Percentiles rank a stretch among this genome's conserved stretches.
These are phyloP conservation scores for Penicillium psychrofluorescens DNA, from an alignment of 495 filamentous ascomycete genomes.

Conservation along the genomic window DNA sequence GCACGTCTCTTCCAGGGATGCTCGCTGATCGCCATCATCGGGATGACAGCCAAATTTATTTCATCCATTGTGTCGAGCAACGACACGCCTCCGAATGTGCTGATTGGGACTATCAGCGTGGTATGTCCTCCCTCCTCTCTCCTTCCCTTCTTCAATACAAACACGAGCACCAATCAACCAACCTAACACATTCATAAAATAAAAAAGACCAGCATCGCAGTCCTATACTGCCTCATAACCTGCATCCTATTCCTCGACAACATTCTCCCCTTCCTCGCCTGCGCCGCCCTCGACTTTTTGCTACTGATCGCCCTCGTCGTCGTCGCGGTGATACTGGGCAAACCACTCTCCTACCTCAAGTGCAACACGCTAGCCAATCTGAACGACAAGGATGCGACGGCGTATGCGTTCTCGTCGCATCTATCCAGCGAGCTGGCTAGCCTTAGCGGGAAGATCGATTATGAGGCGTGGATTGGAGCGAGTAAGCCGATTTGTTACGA, in stretches of 20 bases:
- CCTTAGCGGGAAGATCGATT: slow-evolving; percentile 41
- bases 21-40: slow-evolving; percentile 71
- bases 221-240: slow-evolving; percentile 69
- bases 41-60: slow-evolving; percentile 77
- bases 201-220: slow-evolving; percentile 63
- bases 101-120: slow-evolving; percentile 72
- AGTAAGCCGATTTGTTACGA: slow-evolving; percentile 70
- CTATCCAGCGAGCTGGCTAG: slow-evolving; percentile 31
- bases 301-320: slow-evolving; percentile 67
- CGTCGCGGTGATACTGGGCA: slow-evolving; percentile 65
- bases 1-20: slow-evolving; percentile 63
- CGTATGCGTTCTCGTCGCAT: slow-evolving; percentile 39
- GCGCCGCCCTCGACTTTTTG: slow-evolving; percentile 54
- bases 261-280: slow-evolving; percentile 65
- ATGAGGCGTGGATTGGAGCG: slow-evolving; percentile 54
- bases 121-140: slow-evolving; percentile 47
- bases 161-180: no score
- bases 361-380: slow-evolving; percentile 51
- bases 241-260: slow-evolving; percentile 70
- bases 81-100: slow-evolving; percentile 56
- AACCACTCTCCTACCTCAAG: slow-evolving; percentile 70
- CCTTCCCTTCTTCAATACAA: background rate
- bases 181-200: background rate
- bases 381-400: slow-evolving; percentile 25
- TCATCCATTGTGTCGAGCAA: slow-evolving; percentile 60